Evolutionary conservation across 495 filamentous ascomycete species (phyloP), one percentile per base, ranked within the genome.

Genomic region (Astrothelium macrocarpum): DNA sequence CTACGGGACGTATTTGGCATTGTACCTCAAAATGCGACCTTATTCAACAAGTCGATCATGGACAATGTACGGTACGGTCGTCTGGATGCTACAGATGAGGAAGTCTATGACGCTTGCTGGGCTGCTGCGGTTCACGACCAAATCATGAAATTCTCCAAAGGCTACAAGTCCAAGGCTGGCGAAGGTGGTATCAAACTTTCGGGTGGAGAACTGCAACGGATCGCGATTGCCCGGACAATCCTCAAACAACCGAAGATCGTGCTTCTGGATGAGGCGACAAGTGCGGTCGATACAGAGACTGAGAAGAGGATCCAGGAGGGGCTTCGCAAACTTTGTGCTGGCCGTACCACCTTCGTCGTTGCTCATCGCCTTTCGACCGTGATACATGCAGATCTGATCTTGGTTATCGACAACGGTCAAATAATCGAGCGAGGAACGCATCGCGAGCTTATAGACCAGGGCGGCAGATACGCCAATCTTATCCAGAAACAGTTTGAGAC

Each of bases 31-130:
- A 81, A 86, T 42, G 81, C 88, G 0, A 77, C 83, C 34, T 75
- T 91, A 1, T 90, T 91, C 71, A 88, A 90, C 68, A 81, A 84
- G 62, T 84, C 86, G 1, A 82, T 91, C 59, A 85, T 90, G 73
- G 83, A 90, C 64, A 91, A 90, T 66, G 77, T 93, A 36, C 79
- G 82, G 59, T 91, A 90, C 66, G 86, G 85, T 14, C 79, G 81
- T 49, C 77, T 84, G 26, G 77, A 78, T 32, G 70, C 74, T 2
- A 72, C 70, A 2, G 72, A 77, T 32, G 72, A 71, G 16, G 85
- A 90, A 62, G 80, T 92, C 7, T 80, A 84, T 66, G 81, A 84
- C 59, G 89, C 87, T 31, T 91, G 87, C 72, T 82, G 80, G 68
- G 84, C 84, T 29, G 88, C 87, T 2, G 66, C 68, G 16, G 70